Evolutionary conservation across 2,329 filamentous ascomycete species (phyloP).

Genomic region (Lithohypha guttulata): DNA sequence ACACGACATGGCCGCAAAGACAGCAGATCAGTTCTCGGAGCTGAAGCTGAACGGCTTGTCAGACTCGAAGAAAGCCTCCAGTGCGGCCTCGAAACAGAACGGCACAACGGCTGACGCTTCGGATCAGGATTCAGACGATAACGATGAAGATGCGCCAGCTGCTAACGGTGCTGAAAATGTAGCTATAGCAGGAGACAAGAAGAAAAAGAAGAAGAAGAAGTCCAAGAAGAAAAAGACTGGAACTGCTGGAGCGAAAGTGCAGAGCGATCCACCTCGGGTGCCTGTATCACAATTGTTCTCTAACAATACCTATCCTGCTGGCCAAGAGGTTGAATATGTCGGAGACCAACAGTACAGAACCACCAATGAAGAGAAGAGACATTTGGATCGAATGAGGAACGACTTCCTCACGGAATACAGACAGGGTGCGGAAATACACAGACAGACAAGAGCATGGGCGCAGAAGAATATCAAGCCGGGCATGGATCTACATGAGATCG

Average conservation of each 20-base stretch:
- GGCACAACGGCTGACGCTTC: constrained; percentile 31
- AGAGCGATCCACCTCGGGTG: constrained; percentile 68
- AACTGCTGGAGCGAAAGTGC: constrained; percentile 47
- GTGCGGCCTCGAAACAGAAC: constrained; percentile 23
- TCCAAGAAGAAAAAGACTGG: constrained; percentile 60
- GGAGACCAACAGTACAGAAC: constrained; percentile 70
- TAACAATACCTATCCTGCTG: constrained; percentile 60
- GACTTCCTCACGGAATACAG: constrained; percentile 74
- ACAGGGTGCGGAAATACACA: constrained; percentile 77
- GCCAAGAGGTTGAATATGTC: constrained; percentile 66
- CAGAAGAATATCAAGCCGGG: constrained; percentile 73
- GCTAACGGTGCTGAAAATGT: constrained; percentile 27
- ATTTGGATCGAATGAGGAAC: constrained; percentile 68
- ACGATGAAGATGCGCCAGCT: constrained; percentile 36
- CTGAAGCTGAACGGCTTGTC: constrained; percentile 26
- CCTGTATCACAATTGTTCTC: constrained; percentile 64
- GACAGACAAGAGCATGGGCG: constrained; percentile 75
- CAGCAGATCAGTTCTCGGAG: constrained; percentile 22
- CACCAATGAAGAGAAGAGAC: constrained; percentile 73
- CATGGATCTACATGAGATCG: constrained; percentile 68
- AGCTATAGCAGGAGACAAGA: constrained; percentile 26
- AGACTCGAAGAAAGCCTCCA: constrained; percentile 11
- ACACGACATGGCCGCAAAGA: constrained; percentile 20
- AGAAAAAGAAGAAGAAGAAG: constrained; percentile 70
- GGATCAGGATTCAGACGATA: constrained; percentile 46